These are phyloP conservation scores for Solanum appendiculatum DNA, from an alignment of 257 asterid genomes.

Conservation along the genomic window DNA sequence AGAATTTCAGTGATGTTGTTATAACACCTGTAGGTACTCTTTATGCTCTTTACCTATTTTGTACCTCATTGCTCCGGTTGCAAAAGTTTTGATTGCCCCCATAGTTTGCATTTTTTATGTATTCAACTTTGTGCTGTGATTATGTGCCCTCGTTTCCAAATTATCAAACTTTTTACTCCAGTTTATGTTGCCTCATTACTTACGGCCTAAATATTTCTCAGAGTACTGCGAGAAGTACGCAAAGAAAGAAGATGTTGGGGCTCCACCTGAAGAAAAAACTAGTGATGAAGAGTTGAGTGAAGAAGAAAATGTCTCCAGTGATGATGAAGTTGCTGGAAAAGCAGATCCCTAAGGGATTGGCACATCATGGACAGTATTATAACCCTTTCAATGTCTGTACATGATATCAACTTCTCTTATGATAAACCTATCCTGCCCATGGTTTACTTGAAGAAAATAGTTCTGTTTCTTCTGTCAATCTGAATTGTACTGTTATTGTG, in stretches of 20 bases:
- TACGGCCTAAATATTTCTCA: conserved; percentile 2
- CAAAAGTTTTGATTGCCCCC: background rate
- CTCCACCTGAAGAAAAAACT: conserved; percentile 49
- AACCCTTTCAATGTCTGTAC: background rate
- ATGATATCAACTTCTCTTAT: background rate
- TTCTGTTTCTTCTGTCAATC: background rate
- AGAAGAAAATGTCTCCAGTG: conserved; percentile 62
- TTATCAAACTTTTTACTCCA: background rate
- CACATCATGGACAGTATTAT: background rate
- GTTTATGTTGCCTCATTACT: background rate
- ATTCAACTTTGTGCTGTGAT: background rate
- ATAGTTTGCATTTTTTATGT: background rate
- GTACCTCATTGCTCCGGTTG: background rate
- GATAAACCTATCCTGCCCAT: background rate
- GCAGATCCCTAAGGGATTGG: conserved; percentile 46
- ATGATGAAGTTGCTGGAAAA: conserved; percentile 71
- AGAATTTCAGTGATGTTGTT: background rate
- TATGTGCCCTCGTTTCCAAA: background rate
- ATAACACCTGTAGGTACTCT: background rate
- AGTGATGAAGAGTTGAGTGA: conserved; percentile 74
- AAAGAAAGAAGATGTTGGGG: conserved; percentile 71
- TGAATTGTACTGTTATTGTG: background rate
- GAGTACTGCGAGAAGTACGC: conserved; percentile 78
- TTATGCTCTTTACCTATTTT: background rate
- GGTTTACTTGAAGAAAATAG: background rate